Conservation (phyloP, 768 basidiomycete species). For the Sistotremastrum suecicum region DNA sequence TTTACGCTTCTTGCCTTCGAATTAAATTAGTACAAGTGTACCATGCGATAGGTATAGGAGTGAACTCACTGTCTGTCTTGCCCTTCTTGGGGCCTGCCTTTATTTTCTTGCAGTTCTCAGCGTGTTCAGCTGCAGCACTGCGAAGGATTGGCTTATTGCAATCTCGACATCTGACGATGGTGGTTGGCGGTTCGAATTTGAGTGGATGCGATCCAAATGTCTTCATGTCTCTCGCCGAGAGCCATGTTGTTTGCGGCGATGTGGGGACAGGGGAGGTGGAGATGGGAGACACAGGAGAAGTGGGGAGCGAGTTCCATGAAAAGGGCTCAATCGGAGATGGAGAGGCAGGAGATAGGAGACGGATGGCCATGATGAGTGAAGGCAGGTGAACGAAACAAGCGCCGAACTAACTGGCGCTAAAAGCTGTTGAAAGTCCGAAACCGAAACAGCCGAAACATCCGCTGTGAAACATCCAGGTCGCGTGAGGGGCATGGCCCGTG, state of each 20-base stretch:
- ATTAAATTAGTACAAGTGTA: background rate
- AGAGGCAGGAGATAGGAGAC: no score
- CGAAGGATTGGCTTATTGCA: conserved; percentile 73
- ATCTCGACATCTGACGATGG: conserved; percentile 59
- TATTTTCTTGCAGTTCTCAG: conserved; percentile 48
- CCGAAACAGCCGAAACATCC: no score
- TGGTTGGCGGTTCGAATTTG: conserved; percentile 16
- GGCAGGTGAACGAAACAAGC: no score
- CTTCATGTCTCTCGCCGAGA: conserved; percentile 79
- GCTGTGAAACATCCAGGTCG: no score
- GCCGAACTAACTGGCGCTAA: no score
- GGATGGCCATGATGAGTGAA: no score
- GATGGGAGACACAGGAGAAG: no score
- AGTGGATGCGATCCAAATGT: conserved; percentile 71
- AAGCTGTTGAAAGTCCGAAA: no score
- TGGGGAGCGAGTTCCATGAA: no score
- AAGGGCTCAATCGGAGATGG: no score
- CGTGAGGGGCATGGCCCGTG: no score
- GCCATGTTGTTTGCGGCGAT: conserved; percentile 74
- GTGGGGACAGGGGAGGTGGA: conserved; percentile 6
- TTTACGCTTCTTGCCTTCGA: conserved; percentile 49
- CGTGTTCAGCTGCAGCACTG: conserved; percentile 62
- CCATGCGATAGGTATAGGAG: conserved; percentile 3
- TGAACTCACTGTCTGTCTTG: conserved; percentile 21
- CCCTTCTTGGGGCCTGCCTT: conserved; percentile 41